Percentiles rank a stretch among this genome's conserved stretches.
These are phyloP conservation scores for Naganishia sp. DNA, from an alignment of 1,284 basidiomycete genomes.

Conservation along the genomic window DNA sequence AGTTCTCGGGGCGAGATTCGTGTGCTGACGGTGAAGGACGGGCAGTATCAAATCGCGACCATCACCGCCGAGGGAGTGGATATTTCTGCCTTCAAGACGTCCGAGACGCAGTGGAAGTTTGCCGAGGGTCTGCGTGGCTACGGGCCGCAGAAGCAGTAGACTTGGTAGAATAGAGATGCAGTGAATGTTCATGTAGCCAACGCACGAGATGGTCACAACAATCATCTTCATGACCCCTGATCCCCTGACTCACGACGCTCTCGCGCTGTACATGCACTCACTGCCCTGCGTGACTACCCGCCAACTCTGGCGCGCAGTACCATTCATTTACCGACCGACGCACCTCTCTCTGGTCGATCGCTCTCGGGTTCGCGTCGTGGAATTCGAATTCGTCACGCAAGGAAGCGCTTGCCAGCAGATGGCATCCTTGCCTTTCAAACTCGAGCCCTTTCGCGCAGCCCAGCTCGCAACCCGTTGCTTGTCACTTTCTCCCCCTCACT, in stretches of 20 bases:
- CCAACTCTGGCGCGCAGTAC: not conserved
- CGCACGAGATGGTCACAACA: not conserved
- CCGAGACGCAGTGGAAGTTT: slow-evolving; percentile 85
- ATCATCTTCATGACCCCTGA: no score
- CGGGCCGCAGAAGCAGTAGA: slow-evolving; percentile 68
- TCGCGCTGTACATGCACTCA: no score
- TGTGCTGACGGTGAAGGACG: not conserved
- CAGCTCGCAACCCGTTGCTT: no score
- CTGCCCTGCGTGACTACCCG: not conserved
- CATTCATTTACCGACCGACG: not conserved
- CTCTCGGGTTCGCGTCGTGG: slow-evolving; percentile 9
- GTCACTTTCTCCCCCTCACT: no score
- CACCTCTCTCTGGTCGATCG: not conserved
- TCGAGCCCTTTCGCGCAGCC: no score
- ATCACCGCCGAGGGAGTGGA: slow-evolving; percentile 75
- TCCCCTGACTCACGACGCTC: no score
- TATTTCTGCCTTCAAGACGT: slow-evolving; percentile 76
- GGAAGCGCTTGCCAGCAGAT: not conserved
- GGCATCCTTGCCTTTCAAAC: no score
- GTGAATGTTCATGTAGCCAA: not conserved
- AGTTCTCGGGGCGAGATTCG: not conserved
- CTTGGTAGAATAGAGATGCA: not conserved
- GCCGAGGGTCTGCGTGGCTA: slow-evolving; percentile 73
- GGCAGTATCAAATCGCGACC: slow-evolving; percentile 89
- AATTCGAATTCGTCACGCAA: slow-evolving; percentile 12